These are phyloP conservation scores for Fusarium virguliforme DNA, from an alignment of 2,329 filamentous ascomycete genomes.

Conservation along the genomic window DNA sequence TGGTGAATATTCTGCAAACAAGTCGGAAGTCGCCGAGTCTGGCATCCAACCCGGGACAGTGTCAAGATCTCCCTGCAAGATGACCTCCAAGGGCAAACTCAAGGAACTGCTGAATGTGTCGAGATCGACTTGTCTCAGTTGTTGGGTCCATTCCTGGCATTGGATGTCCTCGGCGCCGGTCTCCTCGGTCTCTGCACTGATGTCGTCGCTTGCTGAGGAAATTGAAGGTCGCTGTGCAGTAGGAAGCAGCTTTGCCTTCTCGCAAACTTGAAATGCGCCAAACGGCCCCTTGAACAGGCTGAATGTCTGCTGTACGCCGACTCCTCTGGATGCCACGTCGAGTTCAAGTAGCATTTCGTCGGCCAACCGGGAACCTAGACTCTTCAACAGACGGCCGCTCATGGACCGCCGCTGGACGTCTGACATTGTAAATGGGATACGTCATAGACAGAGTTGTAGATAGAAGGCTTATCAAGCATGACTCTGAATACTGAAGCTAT, in stretches of 20 bases:
- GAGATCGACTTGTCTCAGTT: slow-evolving; percentile 1
- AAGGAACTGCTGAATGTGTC: not conserved
- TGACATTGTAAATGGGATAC: too few relatives aligned
- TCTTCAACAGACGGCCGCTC: not conserved
- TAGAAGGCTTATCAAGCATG: too few relatives aligned
- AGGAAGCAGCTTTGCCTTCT: too few relatives aligned
- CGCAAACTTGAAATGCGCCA: not conserved
- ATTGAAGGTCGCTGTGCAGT: not conserved
- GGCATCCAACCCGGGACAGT: not conserved
- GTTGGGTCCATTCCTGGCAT: not conserved
- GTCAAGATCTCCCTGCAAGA: not conserved
- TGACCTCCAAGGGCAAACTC: not conserved
- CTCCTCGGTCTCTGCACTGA: not conserved
- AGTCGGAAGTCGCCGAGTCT: not conserved
- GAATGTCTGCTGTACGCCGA: not conserved
- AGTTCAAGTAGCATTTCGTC: slow-evolving; percentile 5
- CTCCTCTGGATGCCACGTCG: not conserved
- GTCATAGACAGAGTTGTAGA: too few relatives aligned
- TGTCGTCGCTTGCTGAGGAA: not conserved
- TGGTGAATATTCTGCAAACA: not conserved
- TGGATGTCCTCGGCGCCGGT: not conserved
- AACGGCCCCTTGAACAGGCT: slow-evolving; percentile 5
- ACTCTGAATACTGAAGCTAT: too few relatives aligned
- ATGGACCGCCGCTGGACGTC: not conserved
- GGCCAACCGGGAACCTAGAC: not conserved